Evolutionary conservation across 352 stramenopile genomes (phyloP).

Genomic region (Pythium sukuiense): DNA sequence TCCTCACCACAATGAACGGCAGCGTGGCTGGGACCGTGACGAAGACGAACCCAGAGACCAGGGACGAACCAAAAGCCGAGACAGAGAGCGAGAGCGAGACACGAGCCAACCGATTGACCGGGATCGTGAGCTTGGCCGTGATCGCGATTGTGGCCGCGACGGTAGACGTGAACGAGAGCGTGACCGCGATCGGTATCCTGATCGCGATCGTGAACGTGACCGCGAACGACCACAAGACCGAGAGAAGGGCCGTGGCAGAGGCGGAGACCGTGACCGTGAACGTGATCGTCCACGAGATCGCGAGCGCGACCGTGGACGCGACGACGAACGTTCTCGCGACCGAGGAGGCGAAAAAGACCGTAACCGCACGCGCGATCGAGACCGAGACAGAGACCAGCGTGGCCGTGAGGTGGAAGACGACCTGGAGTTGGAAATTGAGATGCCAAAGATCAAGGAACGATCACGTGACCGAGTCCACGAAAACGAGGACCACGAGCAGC

Average conservation of each 20-base stretch:
- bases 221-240: no score
- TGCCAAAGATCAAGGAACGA: neutral
- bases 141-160: no score
- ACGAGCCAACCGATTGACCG: no score
- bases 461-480: neutral
- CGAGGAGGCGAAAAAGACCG: neutral
- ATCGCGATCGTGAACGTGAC: no score
- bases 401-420: neutral
- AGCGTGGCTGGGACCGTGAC: slow-evolving; percentile 25
- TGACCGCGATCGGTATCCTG: no score
- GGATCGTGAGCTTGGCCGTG: no score
- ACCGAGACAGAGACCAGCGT: no score
- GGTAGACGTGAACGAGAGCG: no score
- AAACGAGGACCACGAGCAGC: neutral
- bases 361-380: neutral
- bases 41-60: slow-evolving; percentile 8
- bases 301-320: slow-evolving; percentile 12
- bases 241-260: no score
- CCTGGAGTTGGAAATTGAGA: neutral
- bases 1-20: slow-evolving; percentile 25
- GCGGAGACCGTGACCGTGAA: no score
- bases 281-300: slow-evolving; percentile 12
- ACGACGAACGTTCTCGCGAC: slow-evolving; percentile 2
- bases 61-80: neutral
- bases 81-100: neutral